Base-by-base conservation (phyloP, 495 filamentous ascomycete genomes). In the Amorphotheca resinae region DNA sequence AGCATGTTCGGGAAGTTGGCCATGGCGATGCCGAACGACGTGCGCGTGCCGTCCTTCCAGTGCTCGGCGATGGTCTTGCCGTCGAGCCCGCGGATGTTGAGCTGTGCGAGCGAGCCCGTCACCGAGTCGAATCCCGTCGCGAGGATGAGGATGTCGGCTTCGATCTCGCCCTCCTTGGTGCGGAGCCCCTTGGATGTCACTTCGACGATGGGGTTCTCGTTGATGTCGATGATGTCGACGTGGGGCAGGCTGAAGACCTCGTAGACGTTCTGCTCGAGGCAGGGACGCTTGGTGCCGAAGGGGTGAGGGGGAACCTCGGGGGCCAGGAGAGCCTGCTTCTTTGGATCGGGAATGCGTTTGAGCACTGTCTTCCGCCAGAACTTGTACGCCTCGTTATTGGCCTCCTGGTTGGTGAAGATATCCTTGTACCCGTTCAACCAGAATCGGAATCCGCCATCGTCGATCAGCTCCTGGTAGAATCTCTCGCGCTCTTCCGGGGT, bases 91-190 rank as follows among this genome's bases (percentile, higher is more conserved):
- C 54, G 52, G 38, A 78, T 50, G 3, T 66, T 65, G 48, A 78
- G 64, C 22, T 65, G 55, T 46, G 59, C 63, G 55, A 76, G 62
- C 2, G 60, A 64, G 9, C 73, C 73, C 4, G 67, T 73, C 9
- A 69, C 56, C 12, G 63, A 56, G 50, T 76, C 73, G 49, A 74
- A 77, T 0, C 73, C 73, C 4, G 73, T 77, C 9, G 72, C 72
- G 38, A 74, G 52, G 33, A 65, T 64, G 41, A 77, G 61, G 18
- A 72, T 52, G 48, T 77, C 73, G 33, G 74, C 49, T 46, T 76
- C 67, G 30, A 57, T 45, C 11, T 54, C 58, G 12, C 63, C 66
- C 35, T 70, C 63, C 9, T 54, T 43, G 4, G 63, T 56, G 22
- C 49, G 49, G 32, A 77, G 62, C 2, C 71, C 70, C 1, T 55